A percentile compares a stretch with the other conserved stretches of the same genome.
Evolutionary conservation across 2,329 filamentous ascomycete species (phyloP).

Genomic region (Aspergillus clavatus): DNA sequence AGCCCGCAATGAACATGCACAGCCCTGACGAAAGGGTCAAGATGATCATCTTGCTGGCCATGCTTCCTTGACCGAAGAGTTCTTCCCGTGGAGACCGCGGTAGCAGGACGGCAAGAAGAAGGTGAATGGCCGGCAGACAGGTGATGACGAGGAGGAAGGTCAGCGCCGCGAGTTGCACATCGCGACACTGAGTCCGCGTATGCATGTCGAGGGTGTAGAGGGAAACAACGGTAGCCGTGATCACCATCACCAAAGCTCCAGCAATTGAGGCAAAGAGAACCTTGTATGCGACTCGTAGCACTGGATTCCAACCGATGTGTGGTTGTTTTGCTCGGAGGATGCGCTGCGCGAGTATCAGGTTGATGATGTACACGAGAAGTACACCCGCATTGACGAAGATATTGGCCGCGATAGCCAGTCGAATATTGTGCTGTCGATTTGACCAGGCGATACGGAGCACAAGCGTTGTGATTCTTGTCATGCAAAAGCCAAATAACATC

Average conservation of each 20-base stretch:
- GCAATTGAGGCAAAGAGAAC: slow-evolving; percentile 56
- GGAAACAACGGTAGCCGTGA: slow-evolving; percentile 58
- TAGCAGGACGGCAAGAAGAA: slow-evolving; percentile 45
- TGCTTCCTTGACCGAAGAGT: slow-evolving; percentile 63
- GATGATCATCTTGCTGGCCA: slow-evolving; percentile 62
- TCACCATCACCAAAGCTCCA: slow-evolving; percentile 60
- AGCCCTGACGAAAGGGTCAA: slow-evolving; percentile 56
- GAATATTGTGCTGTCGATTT: slow-evolving; percentile 38
- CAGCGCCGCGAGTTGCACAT: slow-evolving; percentile 59
- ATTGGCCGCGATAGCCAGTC: slow-evolving; percentile 53
- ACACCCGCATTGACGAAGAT: slow-evolving; percentile 72
- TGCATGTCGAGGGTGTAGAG: slow-evolving; percentile 60
- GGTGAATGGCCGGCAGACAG: slow-evolving; percentile 60
- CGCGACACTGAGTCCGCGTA: slow-evolving; percentile 51
- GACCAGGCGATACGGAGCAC: slow-evolving; percentile 56
- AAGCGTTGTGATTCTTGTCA: slow-evolving; percentile 45
- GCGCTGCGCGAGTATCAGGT: slow-evolving; percentile 71
- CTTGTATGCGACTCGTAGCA: slow-evolving; percentile 51
- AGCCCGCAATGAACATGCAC: slow-evolving; percentile 60
- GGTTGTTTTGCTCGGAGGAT: slow-evolving; percentile 71
- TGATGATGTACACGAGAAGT: slow-evolving; percentile 69
- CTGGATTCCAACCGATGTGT: slow-evolving; percentile 61
- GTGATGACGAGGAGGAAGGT: slow-evolving; percentile 61
- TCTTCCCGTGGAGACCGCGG: slow-evolving; percentile 44
- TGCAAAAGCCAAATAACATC: slow-evolving; percentile 46